A percentile compares a stretch with the other conserved stretches of the same genome.
phyloP scores from a whole-genome alignment of 2,329 filamentous ascomycete species.

The Onygenales sp. region DNA sequence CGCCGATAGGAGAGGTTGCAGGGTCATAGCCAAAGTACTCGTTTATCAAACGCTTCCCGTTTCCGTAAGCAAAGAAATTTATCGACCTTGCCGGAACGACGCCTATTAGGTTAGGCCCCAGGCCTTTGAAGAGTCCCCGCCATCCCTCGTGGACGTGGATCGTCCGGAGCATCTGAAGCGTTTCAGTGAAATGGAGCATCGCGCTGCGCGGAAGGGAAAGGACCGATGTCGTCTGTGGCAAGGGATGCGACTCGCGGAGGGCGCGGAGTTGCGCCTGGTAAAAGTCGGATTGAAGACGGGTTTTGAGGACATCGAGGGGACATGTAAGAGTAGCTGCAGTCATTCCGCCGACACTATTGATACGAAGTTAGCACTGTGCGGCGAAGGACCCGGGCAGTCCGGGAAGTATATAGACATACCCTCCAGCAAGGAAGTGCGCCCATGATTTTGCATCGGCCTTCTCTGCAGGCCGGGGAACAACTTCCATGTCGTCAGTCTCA shows the following conservation, averaged over 20 bases:
- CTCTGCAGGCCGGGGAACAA: constrained; percentile 19
- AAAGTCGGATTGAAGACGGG: constrained; percentile 83
- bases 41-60: constrained; percentile 74
- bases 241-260: constrained; percentile 50
- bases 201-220: constrained; percentile 58
- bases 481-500: constrained; percentile 27
- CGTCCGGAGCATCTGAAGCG: constrained; percentile 70
- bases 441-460: constrained; percentile 56
- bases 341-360: constrained; percentile 69
- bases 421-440: constrained; percentile 86
- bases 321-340: constrained; percentile 82
- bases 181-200: constrained; percentile 70
- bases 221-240: constrained; percentile 42
- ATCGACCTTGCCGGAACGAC: constrained; percentile 84
- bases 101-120: constrained; percentile 81
- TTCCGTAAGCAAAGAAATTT: constrained; percentile 90
- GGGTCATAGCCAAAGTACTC: constrained; percentile 46
- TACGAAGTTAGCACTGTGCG: constrained; percentile 6
- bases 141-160: constrained; percentile 76
- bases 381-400: constrained; percentile 2
- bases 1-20: constrained; percentile 50
- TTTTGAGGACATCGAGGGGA: constrained; percentile 87
- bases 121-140: constrained; percentile 82
- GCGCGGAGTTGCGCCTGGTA: constrained; percentile 75
- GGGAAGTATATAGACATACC: constrained; percentile 44